Conservation (phyloP, 83 land plant species). For the Thuja plicata region DNA sequence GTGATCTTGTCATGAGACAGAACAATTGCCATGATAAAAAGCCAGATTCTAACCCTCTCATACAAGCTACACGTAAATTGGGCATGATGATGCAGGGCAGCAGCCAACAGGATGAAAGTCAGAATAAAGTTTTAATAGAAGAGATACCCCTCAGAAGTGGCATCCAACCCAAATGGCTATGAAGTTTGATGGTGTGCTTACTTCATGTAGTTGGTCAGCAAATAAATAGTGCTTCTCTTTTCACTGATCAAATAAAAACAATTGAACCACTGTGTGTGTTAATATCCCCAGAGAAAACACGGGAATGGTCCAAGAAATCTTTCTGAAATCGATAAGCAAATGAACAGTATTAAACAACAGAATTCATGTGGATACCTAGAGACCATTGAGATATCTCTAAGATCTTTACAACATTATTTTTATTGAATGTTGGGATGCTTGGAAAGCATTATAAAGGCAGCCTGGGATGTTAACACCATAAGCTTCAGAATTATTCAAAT, state of each 20-base stretch:
- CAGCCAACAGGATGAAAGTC: neutral
- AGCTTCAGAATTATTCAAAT: neutral
- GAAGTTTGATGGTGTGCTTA: neutral
- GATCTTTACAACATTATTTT: neutral
- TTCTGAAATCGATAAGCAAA: neutral
- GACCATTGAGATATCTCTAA: constrained; percentile 1
- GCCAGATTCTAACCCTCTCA: neutral
- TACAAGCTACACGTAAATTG: neutral
- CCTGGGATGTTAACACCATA: constrained; percentile 3
- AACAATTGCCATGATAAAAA: neutral
- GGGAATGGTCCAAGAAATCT: neutral
- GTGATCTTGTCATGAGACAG: neutral
- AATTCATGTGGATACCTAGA: neutral
- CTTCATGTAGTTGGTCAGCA: neutral
- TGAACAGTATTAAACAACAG: neutral
- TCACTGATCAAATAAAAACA: neutral
- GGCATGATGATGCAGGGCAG: neutral
- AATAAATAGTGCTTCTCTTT: neutral
- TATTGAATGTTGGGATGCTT: neutral
- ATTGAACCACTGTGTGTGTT: neutral
- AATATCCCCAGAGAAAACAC: neutral
- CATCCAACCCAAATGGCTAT: neutral
- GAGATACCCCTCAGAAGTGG: neutral
- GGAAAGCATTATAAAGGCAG: neutral
- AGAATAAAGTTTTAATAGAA: neutral